A percentile compares a stretch with the other conserved stretches of the same genome.
Conservation (phyloP, 768 basidiomycete species). For the Vishniacozyma victoriae region DNA sequence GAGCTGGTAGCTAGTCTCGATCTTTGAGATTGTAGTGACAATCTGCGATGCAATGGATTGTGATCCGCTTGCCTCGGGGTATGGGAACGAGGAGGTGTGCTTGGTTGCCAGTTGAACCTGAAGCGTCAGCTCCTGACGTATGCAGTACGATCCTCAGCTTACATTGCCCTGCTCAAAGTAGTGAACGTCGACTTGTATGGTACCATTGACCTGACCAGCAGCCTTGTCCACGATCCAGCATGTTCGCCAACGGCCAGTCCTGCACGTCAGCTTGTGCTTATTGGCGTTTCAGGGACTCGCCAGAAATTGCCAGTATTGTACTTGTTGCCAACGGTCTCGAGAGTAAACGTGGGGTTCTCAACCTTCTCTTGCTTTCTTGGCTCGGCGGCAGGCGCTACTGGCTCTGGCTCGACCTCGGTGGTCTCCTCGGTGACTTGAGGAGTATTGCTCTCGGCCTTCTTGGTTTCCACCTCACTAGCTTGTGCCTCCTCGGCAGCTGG, state of each 20-base stretch:
- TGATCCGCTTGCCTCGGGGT: slow-evolving; percentile 15
- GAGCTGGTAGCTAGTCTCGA: slow-evolving; percentile 74
- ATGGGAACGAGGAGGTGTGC: slow-evolving; percentile 59
- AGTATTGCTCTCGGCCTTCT: neutral
- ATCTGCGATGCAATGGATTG: slow-evolving; percentile 52
- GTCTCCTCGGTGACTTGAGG: neutral
- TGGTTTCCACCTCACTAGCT: neutral
- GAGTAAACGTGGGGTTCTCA: slow-evolving; percentile 46
- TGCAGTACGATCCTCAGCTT: slow-evolving; percentile 23
- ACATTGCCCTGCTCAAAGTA: slow-evolving; percentile 98
- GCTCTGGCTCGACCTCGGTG: slow-evolving; percentile 1
- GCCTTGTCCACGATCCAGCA: slow-evolving; percentile 69
- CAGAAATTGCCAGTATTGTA: slow-evolving; percentile 92
- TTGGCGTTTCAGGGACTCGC: slow-evolving; percentile 49
- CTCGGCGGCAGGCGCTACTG: neutral
- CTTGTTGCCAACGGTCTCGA: slow-evolving; percentile 90
- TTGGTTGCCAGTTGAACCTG: slow-evolving; percentile 86
- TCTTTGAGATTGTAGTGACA: slow-evolving; percentile 57
- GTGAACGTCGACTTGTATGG: slow-evolving; percentile 77
- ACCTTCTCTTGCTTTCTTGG: slow-evolving; percentile 22
- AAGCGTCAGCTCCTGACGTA: neutral
- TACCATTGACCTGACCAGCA: slow-evolving; percentile 61
- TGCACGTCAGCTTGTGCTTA: slow-evolving; percentile 42
- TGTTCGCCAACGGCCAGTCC: slow-evolving; percentile 94
- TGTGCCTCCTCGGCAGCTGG: slow-evolving; percentile 4